A percentile compares a stretch with the other conserved stretches of the same genome.
Conservation (phyloP, 2,329 filamentous ascomycete species). For the Pyrenophora graminea region DNA sequence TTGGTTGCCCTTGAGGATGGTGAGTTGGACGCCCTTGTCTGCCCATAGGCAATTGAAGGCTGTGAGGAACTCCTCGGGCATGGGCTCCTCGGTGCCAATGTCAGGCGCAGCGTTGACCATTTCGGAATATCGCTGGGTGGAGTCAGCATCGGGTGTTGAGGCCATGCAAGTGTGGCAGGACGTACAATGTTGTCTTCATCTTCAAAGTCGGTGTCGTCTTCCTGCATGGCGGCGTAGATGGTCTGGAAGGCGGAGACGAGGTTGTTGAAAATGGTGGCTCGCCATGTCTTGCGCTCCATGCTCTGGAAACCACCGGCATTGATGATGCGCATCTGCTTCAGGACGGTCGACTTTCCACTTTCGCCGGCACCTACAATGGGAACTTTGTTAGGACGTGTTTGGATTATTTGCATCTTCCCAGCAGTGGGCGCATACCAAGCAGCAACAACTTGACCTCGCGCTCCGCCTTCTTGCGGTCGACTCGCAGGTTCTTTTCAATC, state of each 20-base stretch:
- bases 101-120: conserved; percentile 80
- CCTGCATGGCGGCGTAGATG: conserved; percentile 87
- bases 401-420: background rate
- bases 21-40: conserved; percentile 80
- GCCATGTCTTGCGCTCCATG: conserved; percentile 88
- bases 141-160: conserved; percentile 11
- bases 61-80: conserved; percentile 76
- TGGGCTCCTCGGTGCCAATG: conserved; percentile 77
- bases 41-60: conserved; percentile 85
- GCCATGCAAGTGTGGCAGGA: background rate
- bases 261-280: conserved; percentile 94
- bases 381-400: conserved; percentile 27
- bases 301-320: conserved; percentile 90
- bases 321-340: conserved; percentile 99
- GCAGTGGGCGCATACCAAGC: conserved; percentile 68
- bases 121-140: conserved; percentile 71
- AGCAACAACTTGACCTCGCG: conserved; percentile 93
- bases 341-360: conserved; percentile 92
- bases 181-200: conserved; percentile 77
- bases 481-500: conserved; percentile 82
- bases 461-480: conserved; percentile 83
- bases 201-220: conserved; percentile 79
- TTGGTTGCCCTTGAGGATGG: conserved; percentile 93
- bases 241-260: conserved; percentile 89
- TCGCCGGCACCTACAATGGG: conserved; percentile 79